Evolutionary conservation across 2,329 filamentous ascomycete genomes (phyloP), one percentile per base, ranked within the genome.

Genomic region (Sordariomycetes sp.): DNA sequence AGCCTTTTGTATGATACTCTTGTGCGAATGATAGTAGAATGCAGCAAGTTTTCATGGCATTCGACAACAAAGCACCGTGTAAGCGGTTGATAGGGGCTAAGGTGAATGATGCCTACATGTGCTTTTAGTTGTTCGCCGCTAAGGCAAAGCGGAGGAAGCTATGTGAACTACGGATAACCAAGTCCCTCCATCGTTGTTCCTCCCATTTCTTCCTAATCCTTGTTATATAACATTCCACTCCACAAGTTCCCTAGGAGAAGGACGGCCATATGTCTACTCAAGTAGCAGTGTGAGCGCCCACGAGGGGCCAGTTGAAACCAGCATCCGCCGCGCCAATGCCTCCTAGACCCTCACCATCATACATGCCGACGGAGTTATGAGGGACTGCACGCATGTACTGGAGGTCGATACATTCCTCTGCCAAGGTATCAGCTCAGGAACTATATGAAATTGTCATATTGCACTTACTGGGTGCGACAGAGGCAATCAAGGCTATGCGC

Each of bases 281-380:
- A 2, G 13, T 15, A 7, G 39, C 45, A 20, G n/a, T 3, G 10
- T 32, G 3, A 2, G 42, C 69, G 15, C 68, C 65, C 22, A 64
- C 63, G 17, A 72, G 64, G 6, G 69, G 67, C 69, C 67, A 73
- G 63, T 72, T 72, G 59, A 72, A 71, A 2, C 71, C 71, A 62
- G 69, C 69, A 61, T 73, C 71, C 10, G 61, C 69, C 0, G 71
- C 71, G 1, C 71, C 71, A 0, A 60, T 67, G 58, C 70, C 70
- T 12, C 68, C 69, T 20, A 73, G 60, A 1, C 71, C 71, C 0
- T 68, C 70, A 50, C 71, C 72, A 56, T 57, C 65, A 59, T 70
- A 72, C 36, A 73, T 62, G 22, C 70, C 71, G 32, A 73, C 70
- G 0, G 69, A 67, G 64, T 73, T 73, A 64, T 71, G 70, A 54